These are phyloP conservation scores for Calocera viscosa DNA, from an alignment of 768 basidiomycete genomes.

Conservation along the genomic window DNA sequence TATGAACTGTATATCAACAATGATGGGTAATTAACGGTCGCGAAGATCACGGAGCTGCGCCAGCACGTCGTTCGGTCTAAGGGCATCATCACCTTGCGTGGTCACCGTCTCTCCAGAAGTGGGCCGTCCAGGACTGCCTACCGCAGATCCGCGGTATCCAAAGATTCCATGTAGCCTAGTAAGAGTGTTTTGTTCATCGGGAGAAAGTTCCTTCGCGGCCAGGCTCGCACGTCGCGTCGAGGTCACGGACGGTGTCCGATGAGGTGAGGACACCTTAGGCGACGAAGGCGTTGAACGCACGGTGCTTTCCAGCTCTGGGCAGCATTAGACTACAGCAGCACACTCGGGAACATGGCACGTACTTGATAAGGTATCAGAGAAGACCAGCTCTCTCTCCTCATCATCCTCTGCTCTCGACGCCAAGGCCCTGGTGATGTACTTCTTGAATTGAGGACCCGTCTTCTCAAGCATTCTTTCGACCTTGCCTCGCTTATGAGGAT, in stretches of 20 bases:
- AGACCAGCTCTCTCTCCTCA: conserved; percentile 51
- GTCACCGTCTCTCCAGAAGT: not conserved
- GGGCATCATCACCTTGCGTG: not conserved
- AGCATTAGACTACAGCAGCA: not conserved
- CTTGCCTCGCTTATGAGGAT: conserved; percentile 68
- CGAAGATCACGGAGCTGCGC: not conserved
- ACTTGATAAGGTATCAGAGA: conserved; percentile 78
- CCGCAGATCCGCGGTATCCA: conserved; percentile 39
- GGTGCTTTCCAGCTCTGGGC: not conserved
- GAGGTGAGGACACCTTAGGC: not conserved
- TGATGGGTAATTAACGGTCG: not conserved
- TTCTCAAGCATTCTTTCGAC: conserved; percentile 83
- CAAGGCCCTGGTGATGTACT: conserved; percentile 78
- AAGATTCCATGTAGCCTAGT: conserved; percentile 70
- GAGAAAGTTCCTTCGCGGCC: conserved; percentile 19
- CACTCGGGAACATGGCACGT: conserved; percentile 23
- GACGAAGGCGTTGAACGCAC: not conserved
- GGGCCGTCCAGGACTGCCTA: not conserved
- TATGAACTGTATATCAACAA: not conserved
- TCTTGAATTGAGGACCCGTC: conserved; percentile 79
- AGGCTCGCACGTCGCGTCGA: not conserved
- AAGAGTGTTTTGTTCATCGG: conserved; percentile 48
- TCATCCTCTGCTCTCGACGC: conserved; percentile 83
- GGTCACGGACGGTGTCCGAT: not conserved
- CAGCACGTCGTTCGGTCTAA: not conserved